phyloP scores from a whole-genome alignment of 2,329 filamentous ascomycete species.

The Calcarisporium arbuscula region DNA sequence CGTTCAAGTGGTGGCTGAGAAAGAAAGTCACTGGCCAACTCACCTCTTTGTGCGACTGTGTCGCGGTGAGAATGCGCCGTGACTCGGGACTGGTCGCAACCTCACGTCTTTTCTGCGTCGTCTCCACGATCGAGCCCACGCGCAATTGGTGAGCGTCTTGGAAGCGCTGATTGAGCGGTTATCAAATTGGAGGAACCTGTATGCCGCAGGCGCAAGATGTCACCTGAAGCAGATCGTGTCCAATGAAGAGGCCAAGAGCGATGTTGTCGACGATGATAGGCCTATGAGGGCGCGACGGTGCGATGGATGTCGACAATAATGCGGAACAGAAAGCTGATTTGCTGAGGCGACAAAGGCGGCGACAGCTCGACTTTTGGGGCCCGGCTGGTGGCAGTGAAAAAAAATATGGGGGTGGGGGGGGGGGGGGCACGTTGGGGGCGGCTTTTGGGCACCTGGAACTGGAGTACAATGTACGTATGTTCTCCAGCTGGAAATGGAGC shows the following conservation, averaged over 20 bases:
- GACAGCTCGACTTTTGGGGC: neutral
- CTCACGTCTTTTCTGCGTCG: too few species aligned
- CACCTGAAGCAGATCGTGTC: constrained; percentile 43
- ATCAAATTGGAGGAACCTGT: constrained; percentile 19
- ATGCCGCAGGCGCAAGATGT: constrained; percentile 32
- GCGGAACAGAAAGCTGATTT: constrained; percentile 45
- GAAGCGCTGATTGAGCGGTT: constrained; percentile 17
- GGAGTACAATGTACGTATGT: neutral
- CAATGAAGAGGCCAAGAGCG: constrained; percentile 40
- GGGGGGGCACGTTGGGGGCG: constrained; percentile 13
- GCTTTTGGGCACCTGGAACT: constrained; percentile 11
- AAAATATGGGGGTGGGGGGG: constrained; percentile 4
- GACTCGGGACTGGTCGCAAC: too few species aligned
- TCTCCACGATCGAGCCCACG: too few species aligned
- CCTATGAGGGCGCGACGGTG: constrained; percentile 34
- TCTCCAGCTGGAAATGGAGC: neutral
- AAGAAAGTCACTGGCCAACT: too few species aligned
- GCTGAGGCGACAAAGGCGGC: constrained; percentile 19
- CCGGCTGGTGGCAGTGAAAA: neutral
- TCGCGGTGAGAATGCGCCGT: too few species aligned
- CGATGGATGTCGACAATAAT: constrained; percentile 26
- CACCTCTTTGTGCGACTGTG: too few species aligned
- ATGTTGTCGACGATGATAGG: constrained; percentile 47
- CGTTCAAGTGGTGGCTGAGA: too few species aligned
- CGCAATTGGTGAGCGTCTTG: too few species aligned